phyloP scores from a whole-genome alignment of 352 stramenopile species.

The Pythium sukuiense region DNA sequence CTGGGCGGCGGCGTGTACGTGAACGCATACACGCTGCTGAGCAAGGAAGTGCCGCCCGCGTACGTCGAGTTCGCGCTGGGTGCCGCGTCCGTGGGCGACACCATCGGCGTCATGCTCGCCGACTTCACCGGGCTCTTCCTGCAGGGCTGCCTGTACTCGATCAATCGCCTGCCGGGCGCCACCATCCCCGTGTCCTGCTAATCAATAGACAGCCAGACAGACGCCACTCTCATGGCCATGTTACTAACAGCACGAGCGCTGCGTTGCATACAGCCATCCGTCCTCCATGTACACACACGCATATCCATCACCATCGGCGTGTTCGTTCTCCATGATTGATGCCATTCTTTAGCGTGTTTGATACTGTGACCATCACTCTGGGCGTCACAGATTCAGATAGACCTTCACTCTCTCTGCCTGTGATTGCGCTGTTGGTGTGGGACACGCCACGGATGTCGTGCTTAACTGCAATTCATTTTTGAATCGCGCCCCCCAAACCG shows the following conservation, averaged over 20 bases:
- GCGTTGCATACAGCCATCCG: not conserved
- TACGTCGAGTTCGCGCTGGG: constrained; percentile 87
- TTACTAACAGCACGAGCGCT: not conserved
- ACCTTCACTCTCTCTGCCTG: constrained; percentile 12
- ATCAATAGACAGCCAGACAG: not conserved
- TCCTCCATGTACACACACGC: not conserved
- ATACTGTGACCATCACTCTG: not conserved
- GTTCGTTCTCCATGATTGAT: not conserved
- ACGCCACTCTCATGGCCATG: no score
- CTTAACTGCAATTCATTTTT: constrained; percentile 23
- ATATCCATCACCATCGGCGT: not conserved
- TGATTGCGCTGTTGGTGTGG: constrained; percentile 13
- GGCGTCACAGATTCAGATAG: not conserved
- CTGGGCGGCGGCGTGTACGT: constrained; percentile 91
- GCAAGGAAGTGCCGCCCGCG: constrained; percentile 63
- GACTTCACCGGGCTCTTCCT: constrained; percentile 89
- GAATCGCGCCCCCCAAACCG: constrained; percentile 17
- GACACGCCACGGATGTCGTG: constrained; percentile 18
- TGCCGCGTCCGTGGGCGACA: constrained; percentile 89
- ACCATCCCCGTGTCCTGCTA: constrained; percentile 60
- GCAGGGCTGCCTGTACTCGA: constrained; percentile 91
- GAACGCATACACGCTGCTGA: constrained; percentile 91
- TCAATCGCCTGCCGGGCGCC: constrained; percentile 67
- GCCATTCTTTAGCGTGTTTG: constrained; percentile 1
- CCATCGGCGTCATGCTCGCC: constrained; percentile 87